These are phyloP conservation scores for Hyaloscypha bicolor DNA, from an alignment of 495 filamentous ascomycete species.

Conservation along the genomic window DNA sequence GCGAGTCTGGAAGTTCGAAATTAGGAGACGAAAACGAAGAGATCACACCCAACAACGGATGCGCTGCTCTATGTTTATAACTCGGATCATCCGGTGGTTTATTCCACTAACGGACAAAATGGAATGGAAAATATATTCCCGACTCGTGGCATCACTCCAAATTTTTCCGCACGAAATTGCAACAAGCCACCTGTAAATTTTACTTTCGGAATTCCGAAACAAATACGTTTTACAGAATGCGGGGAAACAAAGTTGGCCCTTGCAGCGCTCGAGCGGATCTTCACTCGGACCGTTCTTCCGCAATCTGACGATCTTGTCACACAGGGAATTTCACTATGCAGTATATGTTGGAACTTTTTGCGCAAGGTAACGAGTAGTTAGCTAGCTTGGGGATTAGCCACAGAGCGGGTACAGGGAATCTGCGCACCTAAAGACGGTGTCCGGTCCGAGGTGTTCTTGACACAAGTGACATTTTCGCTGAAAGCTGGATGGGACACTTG, in stretches of 20 bases:
- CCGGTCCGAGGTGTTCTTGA: background rate
- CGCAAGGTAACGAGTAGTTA: background rate
- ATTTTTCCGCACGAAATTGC: background rate
- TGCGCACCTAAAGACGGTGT: background rate
- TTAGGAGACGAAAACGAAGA: background rate
- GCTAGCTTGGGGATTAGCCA: background rate
- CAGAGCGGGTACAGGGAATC: background rate
- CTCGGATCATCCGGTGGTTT: background rate
- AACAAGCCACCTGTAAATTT: too few relatives aligned
- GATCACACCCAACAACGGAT: background rate
- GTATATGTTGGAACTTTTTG: background rate
- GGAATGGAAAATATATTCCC: background rate
- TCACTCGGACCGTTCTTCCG: conserved; percentile 2
- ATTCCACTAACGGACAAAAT: background rate
- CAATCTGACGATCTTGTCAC: background rate
- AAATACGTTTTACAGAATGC: background rate
- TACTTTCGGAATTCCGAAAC: background rate
- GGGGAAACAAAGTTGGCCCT: background rate
- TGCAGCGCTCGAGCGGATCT: conserved; percentile 2
- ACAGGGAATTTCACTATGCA: background rate
- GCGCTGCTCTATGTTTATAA: background rate
- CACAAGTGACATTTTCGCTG: background rate
- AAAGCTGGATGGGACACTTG: background rate
- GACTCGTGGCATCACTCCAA: background rate
- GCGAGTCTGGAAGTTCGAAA: background rate